Evolutionary conservation across 345 rosid species (phyloP).

Genomic region (Mallotus nudiflorus): DNA sequence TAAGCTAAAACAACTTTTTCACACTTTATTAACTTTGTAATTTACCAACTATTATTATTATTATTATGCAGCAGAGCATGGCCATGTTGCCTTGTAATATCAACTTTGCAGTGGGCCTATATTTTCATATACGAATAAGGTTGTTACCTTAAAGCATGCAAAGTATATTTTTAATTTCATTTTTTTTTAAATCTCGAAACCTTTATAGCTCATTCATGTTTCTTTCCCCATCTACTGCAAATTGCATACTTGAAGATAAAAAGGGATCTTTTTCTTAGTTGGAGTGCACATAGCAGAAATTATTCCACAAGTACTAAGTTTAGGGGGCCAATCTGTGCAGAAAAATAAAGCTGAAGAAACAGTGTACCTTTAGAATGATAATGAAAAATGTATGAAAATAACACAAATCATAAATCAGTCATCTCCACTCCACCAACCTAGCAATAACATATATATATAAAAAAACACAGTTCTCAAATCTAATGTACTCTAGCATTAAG

Average conservation of each 20-base stretch:
- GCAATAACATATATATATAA: no score
- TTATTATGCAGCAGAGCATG: neutral
- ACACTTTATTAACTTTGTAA: no score
- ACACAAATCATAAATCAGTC: no score
- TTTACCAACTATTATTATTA: no score
- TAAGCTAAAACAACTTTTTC: no score
- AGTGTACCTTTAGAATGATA: neutral
- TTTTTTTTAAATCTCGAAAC: neutral
- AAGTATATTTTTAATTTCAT: neutral
- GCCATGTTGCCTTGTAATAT: neutral
- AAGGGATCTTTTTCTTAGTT: neutral
- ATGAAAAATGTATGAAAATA: neutral
- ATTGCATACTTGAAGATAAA: neutral
- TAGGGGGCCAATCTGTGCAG: no score
- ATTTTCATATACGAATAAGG: slow-evolving; percentile 1
- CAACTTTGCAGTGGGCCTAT: neutral
- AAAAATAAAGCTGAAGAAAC: neutral
- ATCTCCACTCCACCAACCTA: no score
- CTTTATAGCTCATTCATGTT: neutral
- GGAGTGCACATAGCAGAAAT: neutral
- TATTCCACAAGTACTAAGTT: neutral
- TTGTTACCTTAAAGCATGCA: slow-evolving; percentile 6
- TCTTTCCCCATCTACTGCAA: neutral
- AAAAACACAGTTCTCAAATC: no score
- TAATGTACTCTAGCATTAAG: no score